These are phyloP conservation scores for Lojkania enalia DNA, from an alignment of 2,329 filamentous ascomycete species.

Conservation along the genomic window DNA sequence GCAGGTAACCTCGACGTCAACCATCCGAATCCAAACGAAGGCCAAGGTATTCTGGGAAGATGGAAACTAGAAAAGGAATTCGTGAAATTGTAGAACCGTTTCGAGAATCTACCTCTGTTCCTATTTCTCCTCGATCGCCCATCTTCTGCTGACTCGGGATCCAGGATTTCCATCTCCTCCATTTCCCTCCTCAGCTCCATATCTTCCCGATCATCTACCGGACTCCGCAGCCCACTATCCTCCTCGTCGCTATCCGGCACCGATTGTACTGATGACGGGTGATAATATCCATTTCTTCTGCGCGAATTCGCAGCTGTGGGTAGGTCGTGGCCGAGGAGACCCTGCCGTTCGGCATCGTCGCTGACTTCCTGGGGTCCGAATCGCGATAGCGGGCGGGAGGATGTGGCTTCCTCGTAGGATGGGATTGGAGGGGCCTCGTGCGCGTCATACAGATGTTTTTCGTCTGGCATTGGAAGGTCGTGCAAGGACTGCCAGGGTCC, in stretches of 20 bases:
- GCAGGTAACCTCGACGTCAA: slow-evolving; percentile 43
- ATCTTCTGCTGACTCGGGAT: slow-evolving; percentile 40
- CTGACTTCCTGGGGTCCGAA: slow-evolving; percentile 63
- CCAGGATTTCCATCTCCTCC: slow-evolving; percentile 65
- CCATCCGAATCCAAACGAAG: slow-evolving; percentile 28
- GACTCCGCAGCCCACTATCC: slow-evolving; percentile 53
- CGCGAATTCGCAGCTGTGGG: slow-evolving; percentile 24
- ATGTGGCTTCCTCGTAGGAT: slow-evolving; percentile 79
- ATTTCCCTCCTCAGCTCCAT: slow-evolving; percentile 77
- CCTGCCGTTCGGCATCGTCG: slow-evolving; percentile 75
- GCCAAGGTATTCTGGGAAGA: slow-evolving; percentile 48
- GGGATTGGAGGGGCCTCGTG: slow-evolving; percentile 70
- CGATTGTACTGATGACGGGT: slow-evolving; percentile 80
- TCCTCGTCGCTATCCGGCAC: slow-evolving; percentile 67
- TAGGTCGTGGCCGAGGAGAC: slow-evolving; percentile 62
- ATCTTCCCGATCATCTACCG: slow-evolving; percentile 58
- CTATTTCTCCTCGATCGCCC: slow-evolving; percentile 33
- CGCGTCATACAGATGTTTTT: slow-evolving; percentile 45
- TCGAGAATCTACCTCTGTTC: slow-evolving; percentile 52
- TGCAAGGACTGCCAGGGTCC: slow-evolving; percentile 17
- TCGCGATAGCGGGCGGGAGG: slow-evolving; percentile 58
- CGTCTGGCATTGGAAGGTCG: slow-evolving; percentile 39
- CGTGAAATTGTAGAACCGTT: slow-evolving; percentile 59
- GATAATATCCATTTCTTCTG: slow-evolving; percentile 60
- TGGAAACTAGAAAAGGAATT: slow-evolving; percentile 62